Conservation (phyloP, 805 yeast genomes). For the Candida sithepensis region DNA sequence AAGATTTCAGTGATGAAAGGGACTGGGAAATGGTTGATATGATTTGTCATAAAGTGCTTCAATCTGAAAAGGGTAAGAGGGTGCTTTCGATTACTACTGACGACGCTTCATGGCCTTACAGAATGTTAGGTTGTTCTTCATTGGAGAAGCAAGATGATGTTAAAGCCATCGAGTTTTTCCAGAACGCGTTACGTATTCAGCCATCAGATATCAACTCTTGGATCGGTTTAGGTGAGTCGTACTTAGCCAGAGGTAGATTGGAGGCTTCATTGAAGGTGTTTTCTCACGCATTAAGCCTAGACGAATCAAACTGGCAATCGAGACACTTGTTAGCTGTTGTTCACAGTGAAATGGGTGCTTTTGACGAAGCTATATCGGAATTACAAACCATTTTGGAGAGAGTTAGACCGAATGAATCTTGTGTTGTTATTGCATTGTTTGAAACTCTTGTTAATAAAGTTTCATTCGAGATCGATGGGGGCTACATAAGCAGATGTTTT, state of each 20-base stretch:
- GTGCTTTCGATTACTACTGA: slow-evolving; percentile 33
- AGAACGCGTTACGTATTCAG: slow-evolving; percentile 71
- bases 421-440: slow-evolving; percentile 49
- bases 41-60: slow-evolving; percentile 61
- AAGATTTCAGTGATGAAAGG: slow-evolving; percentile 56
- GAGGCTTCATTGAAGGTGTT: slow-evolving; percentile 88
- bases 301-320: slow-evolving; percentile 57
- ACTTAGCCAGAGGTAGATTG: slow-evolving; percentile 74
- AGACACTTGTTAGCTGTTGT: slow-evolving; percentile 66
- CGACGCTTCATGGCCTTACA: slow-evolving; percentile 75
- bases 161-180: slow-evolving; percentile 86
- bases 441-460: slow-evolving; percentile 58
- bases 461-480: slow-evolving; percentile 46
- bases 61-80: slow-evolving; percentile 57
- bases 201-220: slow-evolving; percentile 74
- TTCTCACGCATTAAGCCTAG: slow-evolving; percentile 53
- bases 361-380: slow-evolving; percentile 51
- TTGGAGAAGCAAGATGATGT: slow-evolving; percentile 68
- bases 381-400: slow-evolving; percentile 39
- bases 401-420: slow-evolving; percentile 44
- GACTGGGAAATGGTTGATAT: slow-evolving; percentile 88
- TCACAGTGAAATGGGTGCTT: slow-evolving; percentile 61
- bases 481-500: slow-evolving; percentile 67
- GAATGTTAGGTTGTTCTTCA: slow-evolving; percentile 78
- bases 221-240: slow-evolving; percentile 98